These are phyloP conservation scores for Cystobasidiaceae sp. DNA, from an alignment of 1,284 basidiomycete genomes.

Conservation along the genomic window DNA sequence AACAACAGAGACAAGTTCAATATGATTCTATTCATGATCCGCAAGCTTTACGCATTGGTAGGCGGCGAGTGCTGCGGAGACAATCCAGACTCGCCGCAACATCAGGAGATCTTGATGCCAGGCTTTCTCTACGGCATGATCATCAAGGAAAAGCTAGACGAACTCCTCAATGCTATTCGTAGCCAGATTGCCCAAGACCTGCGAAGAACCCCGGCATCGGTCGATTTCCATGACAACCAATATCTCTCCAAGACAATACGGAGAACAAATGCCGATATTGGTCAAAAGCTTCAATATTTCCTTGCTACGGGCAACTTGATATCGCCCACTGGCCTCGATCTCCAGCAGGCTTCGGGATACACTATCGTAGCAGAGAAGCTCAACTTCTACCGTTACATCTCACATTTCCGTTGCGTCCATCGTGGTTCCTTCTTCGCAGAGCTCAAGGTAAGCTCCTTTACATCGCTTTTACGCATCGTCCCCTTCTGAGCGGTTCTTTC, in stretches of 20 bases:
- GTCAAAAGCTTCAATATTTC: conserved; percentile 84
- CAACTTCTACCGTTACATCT: conserved; percentile 97
- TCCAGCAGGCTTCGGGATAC: conserved; percentile 95
- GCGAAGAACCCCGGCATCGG: conserved; percentile 61
- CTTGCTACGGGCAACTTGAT: conserved; percentile 95
- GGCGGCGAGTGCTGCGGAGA: conserved; percentile 87
- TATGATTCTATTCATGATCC: conserved; percentile 97
- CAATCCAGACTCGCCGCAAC: conserved; percentile 97
- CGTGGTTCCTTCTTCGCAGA: conserved; percentile 99
- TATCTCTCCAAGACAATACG: conserved; percentile 75
- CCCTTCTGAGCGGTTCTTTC: conserved; percentile 97
- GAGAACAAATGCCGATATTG: conserved; percentile 86
- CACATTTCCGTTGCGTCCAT: conserved; percentile 97
- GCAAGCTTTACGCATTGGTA: conserved; percentile 89
- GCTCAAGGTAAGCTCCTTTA: conserved; percentile 58
- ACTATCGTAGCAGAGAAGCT: conserved; percentile 98
- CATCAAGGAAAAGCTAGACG: conserved; percentile 94
- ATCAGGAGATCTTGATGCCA: conserved; percentile 94
- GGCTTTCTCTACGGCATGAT: conserved; percentile 94
- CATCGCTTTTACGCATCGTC: conserved; percentile 52
- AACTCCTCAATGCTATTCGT: conserved; percentile 72
- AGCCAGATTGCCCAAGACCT: conserved; percentile 71
- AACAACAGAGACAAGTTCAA: conserved; percentile 92
- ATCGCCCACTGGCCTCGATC: conserved; percentile 89
- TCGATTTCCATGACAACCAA: conserved; percentile 79